Conservation (phyloP, 2,329 filamentous ascomycete genomes). For the Beauveria sp. region DNA sequence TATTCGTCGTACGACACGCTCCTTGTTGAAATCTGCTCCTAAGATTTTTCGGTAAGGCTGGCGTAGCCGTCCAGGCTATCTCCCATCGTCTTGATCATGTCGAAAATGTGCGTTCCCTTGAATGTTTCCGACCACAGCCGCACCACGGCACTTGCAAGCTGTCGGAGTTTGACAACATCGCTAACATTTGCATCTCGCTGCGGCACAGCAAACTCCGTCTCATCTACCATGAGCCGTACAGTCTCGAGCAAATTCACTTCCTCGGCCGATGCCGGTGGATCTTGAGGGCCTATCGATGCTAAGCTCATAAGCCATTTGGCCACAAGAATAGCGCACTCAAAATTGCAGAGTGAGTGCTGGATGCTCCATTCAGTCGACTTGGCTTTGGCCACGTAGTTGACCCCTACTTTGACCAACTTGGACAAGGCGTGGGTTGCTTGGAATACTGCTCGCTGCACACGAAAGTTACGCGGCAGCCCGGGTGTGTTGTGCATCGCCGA, state of each 20-base stretch:
- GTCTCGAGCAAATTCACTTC: constrained; percentile 49
- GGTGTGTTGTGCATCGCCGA: constrained; percentile 52
- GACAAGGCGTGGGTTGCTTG: constrained; percentile 63
- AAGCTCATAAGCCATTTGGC: constrained; percentile 55
- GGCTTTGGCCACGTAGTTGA: constrained; percentile 54
- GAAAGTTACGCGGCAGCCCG: constrained; percentile 48
- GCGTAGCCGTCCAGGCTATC: constrained; percentile 50
- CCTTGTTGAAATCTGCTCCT: not conserved
- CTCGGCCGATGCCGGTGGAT: constrained; percentile 42
- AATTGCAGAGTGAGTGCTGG: constrained; percentile 53
- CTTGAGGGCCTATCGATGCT: constrained; percentile 41
- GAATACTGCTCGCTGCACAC: constrained; percentile 56
- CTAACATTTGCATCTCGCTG: constrained; percentile 37
- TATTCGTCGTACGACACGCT: not conserved
- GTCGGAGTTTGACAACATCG: constrained; percentile 44
- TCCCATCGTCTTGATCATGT: constrained; percentile 52
- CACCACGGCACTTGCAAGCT: constrained; percentile 50
- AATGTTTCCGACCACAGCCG: constrained; percentile 56
- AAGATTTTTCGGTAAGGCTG: constrained; percentile 43
- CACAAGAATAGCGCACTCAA: constrained; percentile 53
- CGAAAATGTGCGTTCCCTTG: constrained; percentile 54
- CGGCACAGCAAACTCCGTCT: constrained; percentile 55
- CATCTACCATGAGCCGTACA: constrained; percentile 51
- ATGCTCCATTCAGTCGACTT: constrained; percentile 58
- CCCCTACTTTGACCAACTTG: constrained; percentile 56